phyloP scores from a whole-genome alignment of 176 grass and related monocot genomes.

The Paspalum notatum region DNA sequence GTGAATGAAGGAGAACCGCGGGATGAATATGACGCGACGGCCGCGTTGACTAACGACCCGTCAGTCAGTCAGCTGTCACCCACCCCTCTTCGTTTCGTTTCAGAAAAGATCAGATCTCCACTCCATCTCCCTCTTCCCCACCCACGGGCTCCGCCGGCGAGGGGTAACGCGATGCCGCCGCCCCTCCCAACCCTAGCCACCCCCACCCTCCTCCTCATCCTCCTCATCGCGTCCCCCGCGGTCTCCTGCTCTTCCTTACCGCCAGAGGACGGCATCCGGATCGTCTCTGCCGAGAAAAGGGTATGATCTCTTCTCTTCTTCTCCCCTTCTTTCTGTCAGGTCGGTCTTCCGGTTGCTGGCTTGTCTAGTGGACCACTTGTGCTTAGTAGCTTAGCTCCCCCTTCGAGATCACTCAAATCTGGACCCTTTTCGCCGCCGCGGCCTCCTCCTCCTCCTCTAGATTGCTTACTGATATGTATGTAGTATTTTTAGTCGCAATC shows the following conservation, averaged over 20 bases:
- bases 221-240: neutral
- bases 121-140: too few relatives aligned
- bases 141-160: neutral
- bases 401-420: conserved; percentile 12
- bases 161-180: conserved; percentile 33
- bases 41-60: too few relatives aligned
- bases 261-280: conserved; percentile 46
- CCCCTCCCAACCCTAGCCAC: neutral
- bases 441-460: too few relatives aligned
- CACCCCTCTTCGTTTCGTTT: too few relatives aligned
- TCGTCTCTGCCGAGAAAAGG: conserved; percentile 57
- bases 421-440: neutral
- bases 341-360: neutral
- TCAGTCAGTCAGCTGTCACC: too few relatives aligned
- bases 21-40: too few relatives aligned
- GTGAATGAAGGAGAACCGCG: too few relatives aligned
- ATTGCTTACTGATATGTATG: neutral
- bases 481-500: neutral
- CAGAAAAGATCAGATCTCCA: too few relatives aligned
- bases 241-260: conserved; percentile 4
- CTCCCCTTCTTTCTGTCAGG: neutral
- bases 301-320: conserved; percentile 11
- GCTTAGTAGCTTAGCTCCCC: neutral
- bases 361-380: neutral
- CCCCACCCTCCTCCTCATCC: neutral